phyloP scores from a whole-genome alignment of 371 early-diverging fungal genomes.

The Rhizopus arrhizus region DNA sequence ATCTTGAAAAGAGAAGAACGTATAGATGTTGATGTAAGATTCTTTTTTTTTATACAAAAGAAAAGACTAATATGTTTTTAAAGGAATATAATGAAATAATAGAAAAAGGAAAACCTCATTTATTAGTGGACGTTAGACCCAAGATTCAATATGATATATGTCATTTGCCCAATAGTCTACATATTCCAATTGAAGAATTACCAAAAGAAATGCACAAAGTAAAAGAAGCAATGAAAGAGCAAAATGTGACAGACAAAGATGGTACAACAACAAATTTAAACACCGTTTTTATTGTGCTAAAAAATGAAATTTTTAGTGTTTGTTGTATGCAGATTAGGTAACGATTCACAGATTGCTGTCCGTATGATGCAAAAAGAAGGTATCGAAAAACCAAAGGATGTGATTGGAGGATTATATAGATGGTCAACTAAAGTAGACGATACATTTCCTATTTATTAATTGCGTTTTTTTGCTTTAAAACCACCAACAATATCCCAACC shows the following conservation, averaged over 20 bases:
- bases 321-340: constrained; percentile 90
- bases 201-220: constrained; percentile 46
- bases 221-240: constrained; percentile 29
- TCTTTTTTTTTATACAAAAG: background rate
- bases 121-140: constrained; percentile 89
- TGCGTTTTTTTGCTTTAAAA: constrained; percentile 17
- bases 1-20: constrained; percentile 34
- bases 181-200: constrained; percentile 57
- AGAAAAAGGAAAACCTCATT: constrained; percentile 49
- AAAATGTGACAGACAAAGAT: constrained; percentile 24
- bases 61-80: background rate
- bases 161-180: constrained; percentile 63
- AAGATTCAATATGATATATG: constrained; percentile 84
- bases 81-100: constrained; percentile 46
- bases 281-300: background rate
- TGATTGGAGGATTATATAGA: constrained; percentile 79
- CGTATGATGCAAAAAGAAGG: constrained; percentile 61
- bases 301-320: constrained; percentile 56
- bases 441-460: constrained; percentile 82
- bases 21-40: constrained; percentile 31
- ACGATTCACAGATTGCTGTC: constrained; percentile 88
- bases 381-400: constrained; percentile 62
- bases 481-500: constrained; percentile 59
- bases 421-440: constrained; percentile 82
- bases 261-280: constrained; percentile 20